Percentiles rank a stretch among this genome's conserved stretches.
Evolutionary conservation across 352 stramenopile species (phyloP).

Genomic region (Pythium volutum): DNA sequence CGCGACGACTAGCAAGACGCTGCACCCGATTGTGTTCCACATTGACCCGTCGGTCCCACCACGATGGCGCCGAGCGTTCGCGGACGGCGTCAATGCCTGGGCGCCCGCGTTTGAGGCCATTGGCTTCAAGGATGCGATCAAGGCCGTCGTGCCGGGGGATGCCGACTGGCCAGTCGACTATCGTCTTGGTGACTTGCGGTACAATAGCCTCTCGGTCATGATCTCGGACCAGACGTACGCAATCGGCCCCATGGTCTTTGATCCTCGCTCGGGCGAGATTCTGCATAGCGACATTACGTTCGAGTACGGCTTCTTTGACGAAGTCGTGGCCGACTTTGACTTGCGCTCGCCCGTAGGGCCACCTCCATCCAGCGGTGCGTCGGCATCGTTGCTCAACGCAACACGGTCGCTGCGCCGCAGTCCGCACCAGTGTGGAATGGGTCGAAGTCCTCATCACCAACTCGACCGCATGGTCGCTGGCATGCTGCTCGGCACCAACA

Average conservation of each 20-base stretch:
- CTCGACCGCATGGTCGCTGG: slow-evolving; percentile 38
- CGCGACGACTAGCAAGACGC: slow-evolving; percentile 30
- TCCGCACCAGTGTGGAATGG: slow-evolving; percentile 41
- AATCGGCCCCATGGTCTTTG: slow-evolving; percentile 56
- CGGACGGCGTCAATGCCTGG: slow-evolving; percentile 71
- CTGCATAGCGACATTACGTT: slow-evolving; percentile 86
- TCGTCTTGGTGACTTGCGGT: slow-evolving; percentile 80
- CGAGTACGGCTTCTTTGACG: slow-evolving; percentile 84
- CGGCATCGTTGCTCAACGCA: not conserved
- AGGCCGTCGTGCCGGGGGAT: slow-evolving; percentile 60
- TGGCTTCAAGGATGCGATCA: slow-evolving; percentile 69
- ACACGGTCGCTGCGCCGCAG: not conserved
- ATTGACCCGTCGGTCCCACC: slow-evolving; percentile 80
- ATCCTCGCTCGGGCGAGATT: slow-evolving; percentile 83
- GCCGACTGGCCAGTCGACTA: slow-evolving; percentile 78
- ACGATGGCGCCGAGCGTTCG: slow-evolving; percentile 64
- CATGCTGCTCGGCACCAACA: slow-evolving; percentile 31
- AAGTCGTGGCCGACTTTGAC: slow-evolving; percentile 55
- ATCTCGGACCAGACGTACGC: slow-evolving; percentile 79
- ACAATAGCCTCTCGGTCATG: slow-evolving; percentile 84
- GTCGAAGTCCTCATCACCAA: slow-evolving; percentile 33
- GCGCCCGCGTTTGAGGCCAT: slow-evolving; percentile 69
- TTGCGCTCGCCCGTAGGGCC: slow-evolving; percentile 37
- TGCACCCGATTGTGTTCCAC: slow-evolving; percentile 68
- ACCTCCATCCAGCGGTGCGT: slow-evolving; percentile 6